These are phyloP conservation scores for Rhytidiadelphus loreus DNA, from an alignment of 225 moss, liverwort and hornwort genomes.

Conservation along the genomic window DNA sequence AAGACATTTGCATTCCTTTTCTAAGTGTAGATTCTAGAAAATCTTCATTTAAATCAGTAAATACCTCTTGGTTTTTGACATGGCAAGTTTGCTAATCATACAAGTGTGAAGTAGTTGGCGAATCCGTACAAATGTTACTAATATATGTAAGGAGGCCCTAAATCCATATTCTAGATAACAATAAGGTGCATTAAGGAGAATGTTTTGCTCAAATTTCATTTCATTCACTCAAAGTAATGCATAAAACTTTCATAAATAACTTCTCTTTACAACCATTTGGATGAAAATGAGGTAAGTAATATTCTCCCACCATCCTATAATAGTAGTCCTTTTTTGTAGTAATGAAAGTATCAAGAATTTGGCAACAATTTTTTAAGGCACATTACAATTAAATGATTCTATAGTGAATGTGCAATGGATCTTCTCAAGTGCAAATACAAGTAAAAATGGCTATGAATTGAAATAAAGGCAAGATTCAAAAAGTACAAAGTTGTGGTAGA, in stretches of 20 bases:
- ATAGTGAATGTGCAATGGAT: background rate
- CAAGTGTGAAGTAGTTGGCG: background rate
- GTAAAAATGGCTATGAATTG: background rate
- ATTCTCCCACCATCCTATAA: background rate
- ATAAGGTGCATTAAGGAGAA: too few relatives aligned
- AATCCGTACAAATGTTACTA: background rate
- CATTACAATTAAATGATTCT: background rate
- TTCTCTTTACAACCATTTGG: background rate
- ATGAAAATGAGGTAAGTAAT: background rate
- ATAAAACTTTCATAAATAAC: background rate
- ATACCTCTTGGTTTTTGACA: background rate
- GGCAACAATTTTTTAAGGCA: background rate
- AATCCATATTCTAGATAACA: too few relatives aligned
- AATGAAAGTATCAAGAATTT: background rate
- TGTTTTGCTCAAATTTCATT: background rate
- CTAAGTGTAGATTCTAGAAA: accelerated
- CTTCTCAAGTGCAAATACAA: accelerated
- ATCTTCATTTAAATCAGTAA: background rate
- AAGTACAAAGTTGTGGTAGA: background rate
- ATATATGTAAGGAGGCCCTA: too few relatives aligned
- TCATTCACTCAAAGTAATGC: background rate
- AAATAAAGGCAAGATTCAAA: background rate
- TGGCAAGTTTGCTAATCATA: accelerated
- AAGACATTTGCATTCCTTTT: background rate
- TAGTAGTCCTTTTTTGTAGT: background rate